A percentile compares a stretch with the other conserved stretches of the same genome.
These are phyloP conservation scores for Potentilla sterilis DNA, from an alignment of 306 rosid species.

Conservation along the genomic window DNA sequence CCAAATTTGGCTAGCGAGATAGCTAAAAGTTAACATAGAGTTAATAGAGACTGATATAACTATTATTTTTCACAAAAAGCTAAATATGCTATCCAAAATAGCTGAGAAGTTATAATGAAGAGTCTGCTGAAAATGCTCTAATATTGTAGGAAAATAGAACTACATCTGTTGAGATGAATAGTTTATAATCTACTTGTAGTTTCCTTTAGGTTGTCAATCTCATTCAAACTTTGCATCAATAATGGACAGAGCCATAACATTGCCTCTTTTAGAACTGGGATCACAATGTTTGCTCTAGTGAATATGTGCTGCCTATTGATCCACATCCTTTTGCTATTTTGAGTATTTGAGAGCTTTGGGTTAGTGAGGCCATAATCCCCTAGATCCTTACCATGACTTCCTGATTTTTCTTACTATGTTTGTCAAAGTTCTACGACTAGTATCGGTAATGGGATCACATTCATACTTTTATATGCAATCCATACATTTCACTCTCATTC, in stretches of 20 bases:
- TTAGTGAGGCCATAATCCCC: not conserved
- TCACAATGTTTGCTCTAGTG: not conserved
- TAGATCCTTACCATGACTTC: not conserved
- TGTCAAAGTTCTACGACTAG: no score
- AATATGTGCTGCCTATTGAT: not conserved
- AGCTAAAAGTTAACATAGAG: no score
- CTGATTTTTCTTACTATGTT: no score
- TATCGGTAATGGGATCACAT: not conserved
- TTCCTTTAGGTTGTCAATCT: not conserved
- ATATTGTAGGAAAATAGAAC: no score
- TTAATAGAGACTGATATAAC: no score
- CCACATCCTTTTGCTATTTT: not conserved
- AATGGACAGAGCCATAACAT: not conserved
- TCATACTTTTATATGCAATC: not conserved
- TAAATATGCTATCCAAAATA: no score
- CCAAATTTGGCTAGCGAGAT: no score
- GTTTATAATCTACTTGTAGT: not conserved
- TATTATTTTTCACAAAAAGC: no score
- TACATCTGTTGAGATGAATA: not conserved
- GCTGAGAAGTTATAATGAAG: no score
- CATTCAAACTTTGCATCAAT: not conserved
- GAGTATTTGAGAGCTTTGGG: not conserved
- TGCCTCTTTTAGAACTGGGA: not conserved
- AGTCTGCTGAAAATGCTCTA: no score
- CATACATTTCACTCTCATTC: no score